Base-by-base conservation (phyloP, 2,329 filamentous ascomycete genomes). In the Ophiosphaerella narmari region DNA sequence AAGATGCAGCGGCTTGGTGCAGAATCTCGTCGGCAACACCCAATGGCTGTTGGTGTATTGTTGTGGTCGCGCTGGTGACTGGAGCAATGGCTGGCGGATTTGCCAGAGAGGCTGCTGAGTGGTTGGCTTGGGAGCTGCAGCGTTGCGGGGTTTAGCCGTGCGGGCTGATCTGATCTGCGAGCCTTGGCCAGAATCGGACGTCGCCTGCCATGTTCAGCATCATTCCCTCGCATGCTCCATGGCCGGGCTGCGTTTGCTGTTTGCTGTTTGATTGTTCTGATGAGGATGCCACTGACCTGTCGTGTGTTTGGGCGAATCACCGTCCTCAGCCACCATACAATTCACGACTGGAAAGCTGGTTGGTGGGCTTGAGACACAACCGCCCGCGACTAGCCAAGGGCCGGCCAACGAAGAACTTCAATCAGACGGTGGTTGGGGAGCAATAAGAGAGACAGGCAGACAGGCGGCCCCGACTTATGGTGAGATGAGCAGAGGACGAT, bases 21-120 rank as follows among this genome's bases (percentile, higher is more conserved):
- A 65, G 60, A 46, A 48, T 38, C 29, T 23, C 33, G 46, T 45
- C 55, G 41, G 55, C 46, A 43, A 54, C 46, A 50, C 53, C 63
- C 67, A 70, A 71, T 71, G 62, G 61, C 46, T 58, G 54, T 45
- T 35, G 33, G 16, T 36, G 40, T 52, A 51, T 48, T 48, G 39
- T 51, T 36, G 62, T 59, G 56, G 59, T 52, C 61, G 56, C 62
- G 66, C 57, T 64, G 63, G 56, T 65, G 66, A 56, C 45, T 52
- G 65, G 54, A 60, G 61, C 53, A 56, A 50, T 57, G 59, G 59
- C 65, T 58, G 58, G 68, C 70, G 65, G 65, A 65, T 66, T 61
- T 60, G 65, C 61, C 61, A 62, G 58, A 65, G 65, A 51, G 59
- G 59, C 60, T 54, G 63, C 57, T 68, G 63, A 66, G 65, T 68